These are phyloP conservation scores for Botryotinia calthae DNA, from an alignment of 2,329 filamentous ascomycete species.

Conservation along the genomic window DNA sequence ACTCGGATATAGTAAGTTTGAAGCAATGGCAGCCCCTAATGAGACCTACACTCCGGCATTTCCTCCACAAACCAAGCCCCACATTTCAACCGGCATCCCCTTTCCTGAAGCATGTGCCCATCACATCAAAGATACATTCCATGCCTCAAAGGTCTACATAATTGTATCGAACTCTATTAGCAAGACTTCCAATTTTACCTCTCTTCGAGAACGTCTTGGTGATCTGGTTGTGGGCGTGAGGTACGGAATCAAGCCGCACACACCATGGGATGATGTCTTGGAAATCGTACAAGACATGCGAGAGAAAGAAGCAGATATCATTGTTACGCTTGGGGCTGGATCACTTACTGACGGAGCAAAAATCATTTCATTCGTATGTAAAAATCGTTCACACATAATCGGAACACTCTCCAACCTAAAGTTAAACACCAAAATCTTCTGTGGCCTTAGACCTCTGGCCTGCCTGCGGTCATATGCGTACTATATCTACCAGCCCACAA, in stretches of 20 bases:
- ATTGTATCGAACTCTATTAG: slow-evolving; percentile 39
- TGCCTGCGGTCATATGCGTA: background rate
- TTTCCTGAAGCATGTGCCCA: slow-evolving; percentile 28
- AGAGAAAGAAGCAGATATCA: slow-evolving; percentile 32
- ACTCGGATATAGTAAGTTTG: background rate
- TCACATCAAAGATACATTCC: slow-evolving; percentile 35
- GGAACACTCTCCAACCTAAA: background rate
- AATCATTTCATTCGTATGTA: slow-evolving; percentile 33
- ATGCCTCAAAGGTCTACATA: slow-evolving; percentile 35
- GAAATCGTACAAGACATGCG: slow-evolving; percentile 35
- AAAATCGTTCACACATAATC: background rate
- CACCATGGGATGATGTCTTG: slow-evolving; percentile 38
- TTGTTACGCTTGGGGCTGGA: slow-evolving; percentile 40
- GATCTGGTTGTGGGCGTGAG: slow-evolving; percentile 35
- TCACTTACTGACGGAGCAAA: slow-evolving; percentile 39
- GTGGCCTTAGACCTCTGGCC: background rate
- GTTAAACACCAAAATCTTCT: background rate
- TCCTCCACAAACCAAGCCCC: slow-evolving; percentile 19
- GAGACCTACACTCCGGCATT: slow-evolving; percentile 55
- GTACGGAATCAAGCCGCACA: slow-evolving; percentile 38
- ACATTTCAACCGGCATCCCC: slow-evolving; percentile 22
- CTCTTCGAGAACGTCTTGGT: slow-evolving; percentile 32
- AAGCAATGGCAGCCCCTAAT: background rate
- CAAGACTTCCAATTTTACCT: slow-evolving; percentile 35
- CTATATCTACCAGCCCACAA: background rate